These are phyloP conservation scores for Peziza echinospora DNA, from an alignment of 495 filamentous ascomycete species.

Conservation along the genomic window DNA sequence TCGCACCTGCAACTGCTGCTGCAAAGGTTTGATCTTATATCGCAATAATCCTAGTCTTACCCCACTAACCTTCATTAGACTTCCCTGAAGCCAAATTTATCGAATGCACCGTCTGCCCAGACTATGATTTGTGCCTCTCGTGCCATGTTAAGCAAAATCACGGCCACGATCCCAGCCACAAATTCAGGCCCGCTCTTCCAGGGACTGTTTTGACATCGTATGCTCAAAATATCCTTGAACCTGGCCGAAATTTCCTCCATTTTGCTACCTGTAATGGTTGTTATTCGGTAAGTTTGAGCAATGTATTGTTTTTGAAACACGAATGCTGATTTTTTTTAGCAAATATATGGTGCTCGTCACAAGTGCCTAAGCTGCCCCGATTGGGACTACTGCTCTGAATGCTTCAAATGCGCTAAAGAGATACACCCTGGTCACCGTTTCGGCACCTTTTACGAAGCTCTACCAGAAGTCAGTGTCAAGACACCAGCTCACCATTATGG, in stretches of 20 bases:
- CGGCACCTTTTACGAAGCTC: constrained; percentile 62
- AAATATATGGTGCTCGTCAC: constrained; percentile 75
- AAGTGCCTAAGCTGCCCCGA: constrained; percentile 96
- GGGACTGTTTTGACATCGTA: constrained; percentile 32
- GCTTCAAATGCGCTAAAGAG: constrained; percentile 39
- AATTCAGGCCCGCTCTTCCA: constrained; percentile 42
- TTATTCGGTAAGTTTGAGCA: constrained; percentile 38
- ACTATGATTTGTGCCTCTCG: constrained; percentile 73
- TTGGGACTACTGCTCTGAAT: constrained; percentile 85
- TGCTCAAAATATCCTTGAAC: constrained; percentile 40
- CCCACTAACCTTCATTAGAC: not conserved
- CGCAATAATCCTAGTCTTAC: not conserved
- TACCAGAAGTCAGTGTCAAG: constrained; percentile 29
- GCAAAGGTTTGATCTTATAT: constrained; percentile 35
- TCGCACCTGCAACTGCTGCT: constrained; percentile 85
- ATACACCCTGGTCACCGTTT: constrained; percentile 77
- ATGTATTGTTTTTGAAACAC: not conserved
- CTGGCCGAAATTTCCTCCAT: constrained; percentile 68
- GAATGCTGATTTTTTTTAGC: constrained; percentile 25
- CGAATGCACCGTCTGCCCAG: constrained; percentile 63
- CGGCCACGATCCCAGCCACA: constrained; percentile 82
- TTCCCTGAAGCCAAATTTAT: constrained; percentile 39
- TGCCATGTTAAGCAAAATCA: constrained; percentile 62
- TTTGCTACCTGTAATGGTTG: constrained; percentile 88
- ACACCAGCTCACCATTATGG: constrained; percentile 44